Percentiles rank a stretch among this genome's conserved stretches.
Conservation (phyloP, 768 basidiomycete genomes). For the Amanita subjunquillea region DNA sequence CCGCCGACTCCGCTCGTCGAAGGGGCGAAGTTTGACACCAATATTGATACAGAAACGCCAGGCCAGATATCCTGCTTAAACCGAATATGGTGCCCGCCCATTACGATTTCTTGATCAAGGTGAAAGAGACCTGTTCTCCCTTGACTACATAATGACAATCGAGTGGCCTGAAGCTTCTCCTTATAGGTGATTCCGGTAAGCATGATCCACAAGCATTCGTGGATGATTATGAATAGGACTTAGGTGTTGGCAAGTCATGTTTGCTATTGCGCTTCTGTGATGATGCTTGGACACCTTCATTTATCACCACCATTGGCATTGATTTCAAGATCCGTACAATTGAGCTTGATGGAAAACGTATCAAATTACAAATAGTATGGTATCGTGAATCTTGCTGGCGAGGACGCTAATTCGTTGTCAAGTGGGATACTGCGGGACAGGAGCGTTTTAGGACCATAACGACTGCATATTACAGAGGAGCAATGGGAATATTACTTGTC, state of each 20-base stretch:
- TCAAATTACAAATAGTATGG: slow-evolving; percentile 93
- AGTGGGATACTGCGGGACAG: slow-evolving; percentile 99
- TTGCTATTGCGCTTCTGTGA: slow-evolving; percentile 96
- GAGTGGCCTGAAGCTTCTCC: slow-evolving; percentile 53
- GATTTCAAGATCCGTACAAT: slow-evolving; percentile 99
- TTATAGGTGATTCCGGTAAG: slow-evolving; percentile 92
- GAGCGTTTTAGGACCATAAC: slow-evolving; percentile 98
- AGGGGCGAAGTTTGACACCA: background rate
- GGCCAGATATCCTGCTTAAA: background rate
- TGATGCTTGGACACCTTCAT: slow-evolving; percentile 98
- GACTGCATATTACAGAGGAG: slow-evolving; percentile 97
- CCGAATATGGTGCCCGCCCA: slow-evolving; percentile 75
- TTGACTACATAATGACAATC: slow-evolving; percentile 5
- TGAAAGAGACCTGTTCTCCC: slow-evolving; percentile 17
- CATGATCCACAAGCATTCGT: slow-evolving; percentile 1
- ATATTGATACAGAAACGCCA: background rate
- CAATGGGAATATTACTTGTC: slow-evolving; percentile 97
- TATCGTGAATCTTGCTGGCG: background rate
- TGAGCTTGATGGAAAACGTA: slow-evolving; percentile 94
- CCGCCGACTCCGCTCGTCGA: background rate
- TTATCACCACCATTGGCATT: slow-evolving; percentile 98
- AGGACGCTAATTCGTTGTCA: slow-evolving; percentile 8
- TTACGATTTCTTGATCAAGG: slow-evolving; percentile 97
- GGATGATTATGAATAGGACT: background rate
- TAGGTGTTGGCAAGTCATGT: slow-evolving; percentile 95